phyloP scores from a whole-genome alignment of 1,284 basidiomycete genomes.

The Schizophyllum commune region DNA sequence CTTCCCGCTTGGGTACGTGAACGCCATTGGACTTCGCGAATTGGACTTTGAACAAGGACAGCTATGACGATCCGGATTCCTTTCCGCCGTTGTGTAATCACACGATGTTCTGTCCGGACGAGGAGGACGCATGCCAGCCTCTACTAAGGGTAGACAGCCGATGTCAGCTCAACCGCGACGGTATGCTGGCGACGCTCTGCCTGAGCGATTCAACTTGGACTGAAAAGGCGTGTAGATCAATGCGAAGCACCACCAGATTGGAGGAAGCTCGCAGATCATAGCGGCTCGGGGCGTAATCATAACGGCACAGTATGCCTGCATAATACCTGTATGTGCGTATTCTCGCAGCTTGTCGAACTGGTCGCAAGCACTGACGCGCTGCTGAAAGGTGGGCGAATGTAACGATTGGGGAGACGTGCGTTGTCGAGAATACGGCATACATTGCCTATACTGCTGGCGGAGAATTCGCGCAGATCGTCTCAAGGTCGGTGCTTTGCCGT shows the following conservation, averaged over 20 bases:
- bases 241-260: constrained; percentile 63
- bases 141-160: constrained; percentile 53
- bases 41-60: not conserved
- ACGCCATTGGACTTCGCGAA: not conserved
- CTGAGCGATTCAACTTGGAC: not conserved
- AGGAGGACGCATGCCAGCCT: constrained; percentile 63
- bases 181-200: constrained; percentile 30
- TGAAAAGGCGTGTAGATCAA: constrained; percentile 46
- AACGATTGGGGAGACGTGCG: constrained; percentile 56
- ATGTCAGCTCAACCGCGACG: constrained; percentile 86
- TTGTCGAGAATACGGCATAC: constrained; percentile 73
- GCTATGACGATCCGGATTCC: constrained; percentile 21
- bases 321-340: constrained; percentile 69
- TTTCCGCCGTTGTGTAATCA: constrained; percentile 56
- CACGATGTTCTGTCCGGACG: constrained; percentile 79
- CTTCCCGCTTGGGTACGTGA: constrained; percentile 61
- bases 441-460: constrained; percentile 51
- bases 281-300: constrained; percentile 57
- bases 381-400: constrained; percentile 63
- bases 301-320: constrained; percentile 82
- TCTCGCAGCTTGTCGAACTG: constrained; percentile 1
- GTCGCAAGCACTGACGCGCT: not conserved
- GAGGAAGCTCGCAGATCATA: constrained; percentile 50
- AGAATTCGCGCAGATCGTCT: constrained; percentile 71
- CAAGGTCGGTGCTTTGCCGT: constrained; percentile 38